A percentile compares a stretch with the other conserved stretches of the same genome.
phyloP scores from a whole-genome alignment of 2,329 filamentous ascomycete species.

The Thelonectria olida region DNA sequence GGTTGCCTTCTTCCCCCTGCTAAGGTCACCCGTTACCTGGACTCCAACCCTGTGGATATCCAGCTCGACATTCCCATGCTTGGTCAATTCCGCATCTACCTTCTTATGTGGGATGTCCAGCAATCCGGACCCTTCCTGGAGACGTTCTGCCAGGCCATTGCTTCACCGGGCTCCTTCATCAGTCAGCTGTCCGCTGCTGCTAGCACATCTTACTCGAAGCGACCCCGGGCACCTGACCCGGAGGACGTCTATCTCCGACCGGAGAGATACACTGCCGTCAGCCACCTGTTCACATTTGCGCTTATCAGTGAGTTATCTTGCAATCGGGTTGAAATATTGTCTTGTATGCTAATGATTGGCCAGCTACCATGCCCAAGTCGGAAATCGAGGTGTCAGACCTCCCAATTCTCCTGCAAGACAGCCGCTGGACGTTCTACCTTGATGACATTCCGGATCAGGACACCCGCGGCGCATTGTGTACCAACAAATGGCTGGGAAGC shows the following conservation, averaged over 20 bases:
- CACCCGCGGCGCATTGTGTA: constrained; percentile 63
- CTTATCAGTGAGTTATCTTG: constrained; percentile 66
- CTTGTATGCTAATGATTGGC: constrained; percentile 27
- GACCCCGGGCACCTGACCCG: constrained; percentile 64
- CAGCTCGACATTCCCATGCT: constrained; percentile 82
- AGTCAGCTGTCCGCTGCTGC: constrained; percentile 68
- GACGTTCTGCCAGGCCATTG: constrained; percentile 65
- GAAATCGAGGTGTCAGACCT: constrained; percentile 73
- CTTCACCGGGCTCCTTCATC: constrained; percentile 62
- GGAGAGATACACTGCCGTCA: constrained; percentile 74
- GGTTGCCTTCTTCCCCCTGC: constrained; percentile 71
- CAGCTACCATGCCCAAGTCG: constrained; percentile 67
- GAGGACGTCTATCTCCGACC: constrained; percentile 74
- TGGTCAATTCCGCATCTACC: constrained; percentile 79
- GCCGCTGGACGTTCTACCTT: constrained; percentile 77
- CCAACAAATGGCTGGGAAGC: constrained; percentile 74
- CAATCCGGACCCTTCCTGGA: constrained; percentile 66
- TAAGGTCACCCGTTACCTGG: constrained; percentile 77
- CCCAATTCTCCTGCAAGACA: constrained; percentile 68
- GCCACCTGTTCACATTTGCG: constrained; percentile 74
- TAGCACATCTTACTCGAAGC: constrained; percentile 67
- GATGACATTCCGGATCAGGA: constrained; percentile 70
- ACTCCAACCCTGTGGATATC: constrained; percentile 80
- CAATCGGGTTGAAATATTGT: no score
- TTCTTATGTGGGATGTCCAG: constrained; percentile 72